Base-by-base conservation (phyloP, 495 filamentous ascomycete species). In the Cercophora sp. region DNA sequence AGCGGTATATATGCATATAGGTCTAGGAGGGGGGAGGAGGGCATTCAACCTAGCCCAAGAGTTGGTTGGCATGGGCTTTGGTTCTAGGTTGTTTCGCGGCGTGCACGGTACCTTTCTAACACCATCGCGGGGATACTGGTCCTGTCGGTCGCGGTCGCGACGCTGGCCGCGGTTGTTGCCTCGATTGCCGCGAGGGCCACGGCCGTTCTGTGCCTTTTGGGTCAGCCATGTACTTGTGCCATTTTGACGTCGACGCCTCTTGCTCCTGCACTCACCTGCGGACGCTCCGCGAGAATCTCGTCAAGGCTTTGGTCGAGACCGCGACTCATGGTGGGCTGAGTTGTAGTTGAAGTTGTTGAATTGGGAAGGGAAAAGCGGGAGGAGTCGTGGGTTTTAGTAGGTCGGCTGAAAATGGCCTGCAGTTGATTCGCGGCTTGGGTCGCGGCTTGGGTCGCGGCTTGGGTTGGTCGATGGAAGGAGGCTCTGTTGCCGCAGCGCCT, bases 261-360 rank as follows among this genome's bases (percentile, higher is more conserved):
- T n/a, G n/a, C n/a, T n/a, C n/a, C n/a, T n/a, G n/a, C n/a, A n/a
- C 48, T 11, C 61, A 58, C 79, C 64, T 85, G 87, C 74, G 85
- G 80, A 61, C 86, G 85, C 62, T 90, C 89, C 52, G 81, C 81
- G 57, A 93, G 88, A 61, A 89, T 88, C 67, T 93, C 88, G 67
- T 92, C 88, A 40, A 93, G 78, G 64, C 84, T 85, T 65, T 86
- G 85, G 70, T 93, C 88, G 82, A 93, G 59, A 32, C 25, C 45
- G 25, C 41, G 29, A 10, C 50, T 46, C 58, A 62, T 66, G 29
- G 36, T 51, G 5, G 22, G n/a, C 18, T 8, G 44, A 34, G 8
- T 34, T 15, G 3, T n/a, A 15, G n/a, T 41, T 20, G 37, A 41
- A 8, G n/a, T n/a, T n/a, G n/a, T n/a, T n/a, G n/a, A n/a, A n/a